These are phyloP conservation scores for Cucurbita moschata DNA, from an alignment of 306 rosid genomes.

Conservation along the genomic window DNA sequence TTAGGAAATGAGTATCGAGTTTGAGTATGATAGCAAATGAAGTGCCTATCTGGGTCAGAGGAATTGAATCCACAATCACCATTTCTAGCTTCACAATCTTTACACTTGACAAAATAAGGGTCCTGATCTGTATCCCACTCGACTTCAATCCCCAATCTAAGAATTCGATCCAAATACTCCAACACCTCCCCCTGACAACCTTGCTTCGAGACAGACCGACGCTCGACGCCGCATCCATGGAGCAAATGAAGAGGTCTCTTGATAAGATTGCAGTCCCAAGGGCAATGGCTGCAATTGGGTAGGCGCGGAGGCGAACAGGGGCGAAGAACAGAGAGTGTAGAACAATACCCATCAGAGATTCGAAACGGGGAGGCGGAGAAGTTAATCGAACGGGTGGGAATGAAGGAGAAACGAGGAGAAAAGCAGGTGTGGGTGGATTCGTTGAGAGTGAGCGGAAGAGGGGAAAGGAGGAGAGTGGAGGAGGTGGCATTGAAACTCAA, in stretches of 20 bases:
- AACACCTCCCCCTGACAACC: conserved; percentile 55
- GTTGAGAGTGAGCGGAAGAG: conserved; percentile 3
- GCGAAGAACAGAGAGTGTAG: conserved; percentile 42
- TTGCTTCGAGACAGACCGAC: conserved; percentile 18
- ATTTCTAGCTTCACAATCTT: conserved; percentile 18
- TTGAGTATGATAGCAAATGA: conserved; percentile 35
- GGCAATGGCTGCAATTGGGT: conserved; percentile 52
- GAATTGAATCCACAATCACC: conserved; percentile 73
- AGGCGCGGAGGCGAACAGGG: conserved; percentile 47
- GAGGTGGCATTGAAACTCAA: conserved; percentile 41
- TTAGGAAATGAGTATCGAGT: conserved; percentile 21
- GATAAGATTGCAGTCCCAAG: conserved; percentile 63
- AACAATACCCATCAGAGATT: conserved; percentile 41
- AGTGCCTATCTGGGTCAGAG: conserved; percentile 32
- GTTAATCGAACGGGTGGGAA: conserved; percentile 40
- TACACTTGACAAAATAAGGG: conserved; percentile 46
- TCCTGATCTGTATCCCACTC: conserved; percentile 68
- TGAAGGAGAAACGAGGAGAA: conserved; percentile 10
- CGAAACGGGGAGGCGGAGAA: conserved; percentile 53
- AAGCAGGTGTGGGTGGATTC: conserved; percentile 15
- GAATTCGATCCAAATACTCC: conserved; percentile 30
- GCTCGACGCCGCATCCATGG: conserved; percentile 34
- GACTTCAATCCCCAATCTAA: conserved; percentile 35
- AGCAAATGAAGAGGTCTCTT: conserved; percentile 39
- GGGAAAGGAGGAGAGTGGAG: conserved; percentile 43